Percentiles rank a stretch among this genome's conserved stretches.
Conservation (phyloP, 768 basidiomycete genomes). For the Mrakia frigida region DNA sequence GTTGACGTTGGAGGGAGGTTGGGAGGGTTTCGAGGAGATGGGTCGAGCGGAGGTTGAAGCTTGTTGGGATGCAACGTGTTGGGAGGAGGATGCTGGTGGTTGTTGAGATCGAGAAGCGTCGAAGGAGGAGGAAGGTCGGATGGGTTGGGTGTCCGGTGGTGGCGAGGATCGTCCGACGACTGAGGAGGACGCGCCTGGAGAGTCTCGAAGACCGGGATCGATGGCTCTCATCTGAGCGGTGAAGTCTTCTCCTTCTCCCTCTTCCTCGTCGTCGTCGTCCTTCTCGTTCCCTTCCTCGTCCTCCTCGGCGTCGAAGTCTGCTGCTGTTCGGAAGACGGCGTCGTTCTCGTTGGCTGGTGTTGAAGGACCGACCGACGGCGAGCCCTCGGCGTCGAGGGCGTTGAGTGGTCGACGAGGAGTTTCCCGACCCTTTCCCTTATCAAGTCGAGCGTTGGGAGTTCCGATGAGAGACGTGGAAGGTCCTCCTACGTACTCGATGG, state of each 20-base stretch:
- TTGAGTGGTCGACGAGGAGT: neutral
- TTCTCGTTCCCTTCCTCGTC: constrained; percentile 39
- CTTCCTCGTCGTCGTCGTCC: constrained; percentile 39
- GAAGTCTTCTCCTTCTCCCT: constrained; percentile 18
- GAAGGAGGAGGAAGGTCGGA: neutral
- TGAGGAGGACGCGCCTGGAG: neutral
- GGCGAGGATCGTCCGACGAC: neutral
- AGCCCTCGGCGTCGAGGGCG: neutral
- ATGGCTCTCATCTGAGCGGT: neutral
- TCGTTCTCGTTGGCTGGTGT: neutral
- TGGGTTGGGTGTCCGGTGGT: neutral
- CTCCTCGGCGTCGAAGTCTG: constrained; percentile 19
- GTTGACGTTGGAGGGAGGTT: neutral
- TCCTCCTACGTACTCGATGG: constrained; percentile 14
- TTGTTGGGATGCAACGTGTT: constrained; percentile 1
- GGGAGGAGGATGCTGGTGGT: neutral
- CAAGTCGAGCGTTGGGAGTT: neutral
- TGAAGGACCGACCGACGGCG: constrained; percentile 2
- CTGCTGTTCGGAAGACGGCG: constrained; percentile 27
- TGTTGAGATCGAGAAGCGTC: neutral
- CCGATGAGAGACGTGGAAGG: neutral
- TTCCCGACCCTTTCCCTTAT: constrained; percentile 45
- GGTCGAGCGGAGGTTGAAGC: neutral
- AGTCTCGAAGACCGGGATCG: neutral
- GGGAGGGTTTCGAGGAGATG: neutral